A percentile compares a stretch with the other conserved stretches of the same genome.
These are phyloP conservation scores for Neurospora hispaniola DNA, from an alignment of 495 filamentous ascomycete species.

Conservation along the genomic window DNA sequence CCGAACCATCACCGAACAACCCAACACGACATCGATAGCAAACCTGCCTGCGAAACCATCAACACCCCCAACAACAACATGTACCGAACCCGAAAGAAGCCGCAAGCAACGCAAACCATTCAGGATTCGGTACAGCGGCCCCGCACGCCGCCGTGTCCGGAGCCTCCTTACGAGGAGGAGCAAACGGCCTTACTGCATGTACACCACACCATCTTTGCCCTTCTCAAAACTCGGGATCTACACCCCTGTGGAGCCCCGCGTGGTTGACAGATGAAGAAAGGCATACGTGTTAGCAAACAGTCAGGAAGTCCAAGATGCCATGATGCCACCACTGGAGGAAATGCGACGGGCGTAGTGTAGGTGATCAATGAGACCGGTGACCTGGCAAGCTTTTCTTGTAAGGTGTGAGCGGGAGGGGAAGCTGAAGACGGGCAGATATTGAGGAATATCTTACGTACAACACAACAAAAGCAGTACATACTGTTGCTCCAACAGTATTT, in stretches of 20 bases:
- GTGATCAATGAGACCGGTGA: background rate
- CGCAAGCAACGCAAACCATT: background rate
- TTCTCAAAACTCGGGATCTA: background rate
- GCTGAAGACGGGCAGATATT: background rate
- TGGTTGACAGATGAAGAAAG: background rate
- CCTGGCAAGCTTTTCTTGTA: background rate
- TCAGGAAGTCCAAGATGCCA: background rate
- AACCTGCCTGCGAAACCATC: background rate
- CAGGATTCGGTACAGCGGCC: background rate
- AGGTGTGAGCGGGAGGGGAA: background rate
- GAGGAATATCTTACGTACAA: background rate
- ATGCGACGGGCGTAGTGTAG: background rate
- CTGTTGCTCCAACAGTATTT: background rate
- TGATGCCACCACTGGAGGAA: background rate
- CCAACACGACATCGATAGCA: slow-evolving; percentile 1
- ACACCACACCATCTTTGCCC: background rate
- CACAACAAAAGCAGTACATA: background rate
- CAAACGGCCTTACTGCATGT: background rate
- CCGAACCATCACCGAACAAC: slow-evolving; percentile 20
- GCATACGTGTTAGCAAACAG: background rate
- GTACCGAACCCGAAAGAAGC: background rate
- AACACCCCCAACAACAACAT: background rate
- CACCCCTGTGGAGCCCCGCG: background rate
- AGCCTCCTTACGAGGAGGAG: background rate
- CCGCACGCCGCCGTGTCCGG: background rate